A percentile compares a stretch with the other conserved stretches of the same genome.
Conservation (phyloP, 192 early-diverging fungal species). For the Coemansia aciculifera region DNA sequence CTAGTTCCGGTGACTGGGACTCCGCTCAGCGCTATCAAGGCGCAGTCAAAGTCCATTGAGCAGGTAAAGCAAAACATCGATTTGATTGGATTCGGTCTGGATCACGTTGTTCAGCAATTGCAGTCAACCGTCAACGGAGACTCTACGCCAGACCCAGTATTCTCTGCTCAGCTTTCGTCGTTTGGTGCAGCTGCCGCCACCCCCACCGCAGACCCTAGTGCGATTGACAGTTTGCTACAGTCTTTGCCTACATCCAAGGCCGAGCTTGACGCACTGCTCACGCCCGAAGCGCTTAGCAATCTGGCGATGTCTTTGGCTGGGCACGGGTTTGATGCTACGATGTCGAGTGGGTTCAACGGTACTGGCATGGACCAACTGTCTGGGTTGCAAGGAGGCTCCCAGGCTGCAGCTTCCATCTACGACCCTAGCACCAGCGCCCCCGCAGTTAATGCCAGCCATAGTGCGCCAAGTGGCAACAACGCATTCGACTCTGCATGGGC, state of each 20-base stretch:
- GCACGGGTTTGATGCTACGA: background rate
- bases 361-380: constrained; percentile 5
- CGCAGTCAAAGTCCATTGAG: constrained; percentile 35
- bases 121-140: background rate
- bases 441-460: background rate
- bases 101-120: constrained; percentile 28
- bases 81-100: constrained; percentile 19
- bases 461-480: background rate
- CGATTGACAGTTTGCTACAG: background rate
- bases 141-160: background rate
- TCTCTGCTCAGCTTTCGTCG: constrained; percentile 7
- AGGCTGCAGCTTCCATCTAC: background rate
- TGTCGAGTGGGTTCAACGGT: background rate
- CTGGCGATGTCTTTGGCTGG: constrained; percentile 4
- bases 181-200: background rate
- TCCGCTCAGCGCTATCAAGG: constrained; percentile 7
- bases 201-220: background rate
- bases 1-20: constrained; percentile 11
- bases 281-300: constrained; percentile 4
- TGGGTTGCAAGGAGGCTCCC: background rate
- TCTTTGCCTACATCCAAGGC: background rate
- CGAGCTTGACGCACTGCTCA: constrained; percentile 13
- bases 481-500: constrained; percentile 7
- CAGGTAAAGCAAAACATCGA: constrained; percentile 36
- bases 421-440: background rate